These are phyloP conservation scores for Pezicula rhizophila DNA, from an alignment of 2,329 filamentous ascomycete species.

Conservation along the genomic window DNA sequence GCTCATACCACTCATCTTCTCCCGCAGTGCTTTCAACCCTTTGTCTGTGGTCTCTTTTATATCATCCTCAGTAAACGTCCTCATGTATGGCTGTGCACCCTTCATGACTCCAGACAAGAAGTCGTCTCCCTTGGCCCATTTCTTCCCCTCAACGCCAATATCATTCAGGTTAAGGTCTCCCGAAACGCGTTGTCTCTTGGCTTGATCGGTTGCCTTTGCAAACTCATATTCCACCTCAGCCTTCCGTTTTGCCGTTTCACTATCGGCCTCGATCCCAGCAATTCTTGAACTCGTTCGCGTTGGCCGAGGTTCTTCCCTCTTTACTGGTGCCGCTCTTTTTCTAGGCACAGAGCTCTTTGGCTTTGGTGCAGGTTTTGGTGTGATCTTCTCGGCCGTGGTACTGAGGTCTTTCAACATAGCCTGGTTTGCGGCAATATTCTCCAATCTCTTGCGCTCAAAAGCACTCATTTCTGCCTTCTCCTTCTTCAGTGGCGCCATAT, in stretches of 20 bases:
- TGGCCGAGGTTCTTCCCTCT: constrained; percentile 41
- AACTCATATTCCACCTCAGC: constrained; percentile 57
- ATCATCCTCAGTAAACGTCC: constrained; percentile 83
- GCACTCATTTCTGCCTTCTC: constrained; percentile 60
- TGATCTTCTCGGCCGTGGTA: constrained; percentile 61
- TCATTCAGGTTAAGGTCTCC: constrained; percentile 68
- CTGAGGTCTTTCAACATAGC: constrained; percentile 75
- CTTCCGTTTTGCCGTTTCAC: constrained; percentile 61
- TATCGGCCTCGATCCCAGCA: constrained; percentile 47
- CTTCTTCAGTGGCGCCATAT: constrained; percentile 40
- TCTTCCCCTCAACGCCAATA: constrained; percentile 73
- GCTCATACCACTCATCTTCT: constrained; percentile 70
- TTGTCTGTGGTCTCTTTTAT: constrained; percentile 73
- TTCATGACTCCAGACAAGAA: constrained; percentile 59
- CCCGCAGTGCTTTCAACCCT: constrained; percentile 64
- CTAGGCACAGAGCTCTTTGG: constrained; percentile 37
- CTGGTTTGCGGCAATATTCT: constrained; percentile 83
- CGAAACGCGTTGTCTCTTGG: constrained; percentile 58
- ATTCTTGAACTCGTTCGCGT: constrained; percentile 54
- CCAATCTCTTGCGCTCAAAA: constrained; percentile 77
- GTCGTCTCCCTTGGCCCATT: constrained; percentile 62
- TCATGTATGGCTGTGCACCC: constrained; percentile 71
- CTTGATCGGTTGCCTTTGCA: constrained; percentile 45
- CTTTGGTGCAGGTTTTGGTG: constrained; percentile 51
- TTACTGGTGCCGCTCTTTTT: constrained; percentile 37